phyloP scores from a whole-genome alignment of 306 rosid genomes.

The Bauhinia variegata region DNA sequence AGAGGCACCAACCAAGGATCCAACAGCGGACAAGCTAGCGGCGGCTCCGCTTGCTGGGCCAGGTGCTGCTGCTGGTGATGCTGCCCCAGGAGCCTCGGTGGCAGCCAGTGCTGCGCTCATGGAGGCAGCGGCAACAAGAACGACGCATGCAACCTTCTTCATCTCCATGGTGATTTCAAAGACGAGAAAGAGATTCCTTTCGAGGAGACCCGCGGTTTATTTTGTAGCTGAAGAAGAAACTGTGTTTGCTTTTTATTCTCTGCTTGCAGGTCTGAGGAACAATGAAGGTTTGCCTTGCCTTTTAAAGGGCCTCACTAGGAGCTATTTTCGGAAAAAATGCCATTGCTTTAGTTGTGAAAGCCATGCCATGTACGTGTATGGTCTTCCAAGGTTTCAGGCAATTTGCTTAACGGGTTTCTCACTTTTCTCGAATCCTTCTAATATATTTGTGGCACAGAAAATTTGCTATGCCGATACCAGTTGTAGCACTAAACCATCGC shows the following conservation, averaged over 20 bases:
- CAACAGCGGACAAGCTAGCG: slow-evolving; percentile 45
- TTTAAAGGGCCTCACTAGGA: slow-evolving; percentile 4
- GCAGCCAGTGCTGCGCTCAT: slow-evolving; percentile 41
- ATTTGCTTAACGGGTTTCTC: not conserved
- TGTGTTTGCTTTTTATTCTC: not conserved
- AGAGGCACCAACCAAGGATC: slow-evolving; percentile 62
- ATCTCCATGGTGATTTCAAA: slow-evolving; percentile 36
- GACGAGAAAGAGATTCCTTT: not conserved
- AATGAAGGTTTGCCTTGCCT: not conserved
- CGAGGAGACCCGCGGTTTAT: slow-evolving; percentile 29
- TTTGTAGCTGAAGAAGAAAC: slow-evolving; percentile 15
- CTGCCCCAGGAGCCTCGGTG: slow-evolving; percentile 33
- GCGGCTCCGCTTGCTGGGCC: slow-evolving; percentile 51
- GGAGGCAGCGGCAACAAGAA: slow-evolving; percentile 49
- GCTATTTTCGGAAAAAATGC: slow-evolving; percentile 15
- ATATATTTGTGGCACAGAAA: slow-evolving; percentile 6
- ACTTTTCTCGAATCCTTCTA: slow-evolving; percentile 1
- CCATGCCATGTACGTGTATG: slow-evolving; percentile 3
- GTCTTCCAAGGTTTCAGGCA: slow-evolving; percentile 40
- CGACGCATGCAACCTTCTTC: slow-evolving; percentile 48
- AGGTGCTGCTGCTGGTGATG: slow-evolving; percentile 35
- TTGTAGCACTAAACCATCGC: slow-evolving; percentile 6
- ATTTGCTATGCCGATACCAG: not conserved
- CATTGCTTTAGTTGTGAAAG: slow-evolving; percentile 21
- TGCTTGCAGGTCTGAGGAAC: slow-evolving; percentile 28